Evolutionary conservation across 495 filamentous ascomycete genomes (phyloP).

Genomic region (Penicillium psychrofluorescens): DNA sequence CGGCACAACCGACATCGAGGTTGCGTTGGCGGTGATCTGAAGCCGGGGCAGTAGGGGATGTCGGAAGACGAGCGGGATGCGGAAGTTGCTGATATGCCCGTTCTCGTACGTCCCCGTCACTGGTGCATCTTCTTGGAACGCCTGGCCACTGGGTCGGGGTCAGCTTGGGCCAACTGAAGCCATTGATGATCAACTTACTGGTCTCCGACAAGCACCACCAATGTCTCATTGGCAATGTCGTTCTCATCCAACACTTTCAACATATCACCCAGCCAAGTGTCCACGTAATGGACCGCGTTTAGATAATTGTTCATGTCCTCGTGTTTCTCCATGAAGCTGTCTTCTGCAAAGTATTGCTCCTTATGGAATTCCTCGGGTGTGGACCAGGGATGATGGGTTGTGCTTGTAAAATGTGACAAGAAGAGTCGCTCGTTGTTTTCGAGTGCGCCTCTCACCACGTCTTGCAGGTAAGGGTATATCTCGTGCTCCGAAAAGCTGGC

Average conservation of each 20-base stretch:
- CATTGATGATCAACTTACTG: constrained; percentile 17
- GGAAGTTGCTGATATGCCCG: constrained; percentile 26
- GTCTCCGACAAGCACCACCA: constrained; percentile 39
- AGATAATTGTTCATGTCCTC: constrained; percentile 30
- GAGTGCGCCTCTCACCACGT: constrained; percentile 23
- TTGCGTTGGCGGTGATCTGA: constrained; percentile 18
- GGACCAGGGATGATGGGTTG: constrained; percentile 34
- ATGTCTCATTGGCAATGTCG: constrained; percentile 34
- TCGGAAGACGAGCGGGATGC: constrained; percentile 25
- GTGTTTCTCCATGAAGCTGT: constrained; percentile 8
- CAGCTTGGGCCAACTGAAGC: background rate
- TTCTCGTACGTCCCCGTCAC: constrained; percentile 24
- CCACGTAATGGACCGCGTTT: constrained; percentile 34
- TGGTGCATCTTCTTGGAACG: constrained; percentile 16
- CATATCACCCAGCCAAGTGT: constrained; percentile 32
- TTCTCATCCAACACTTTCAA: constrained; percentile 31
- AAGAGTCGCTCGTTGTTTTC: constrained; percentile 25
- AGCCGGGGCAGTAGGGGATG: constrained; percentile 23
- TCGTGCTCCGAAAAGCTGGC: constrained; percentile 11
- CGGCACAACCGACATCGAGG: constrained; percentile 18
- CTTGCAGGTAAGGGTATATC: constrained; percentile 14
- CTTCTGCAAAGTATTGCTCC: constrained; percentile 18
- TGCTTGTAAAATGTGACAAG: constrained; percentile 32
- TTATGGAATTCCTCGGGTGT: constrained; percentile 20
- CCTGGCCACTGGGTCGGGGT: constrained; percentile 11